Evolutionary conservation across 192 early-diverging fungal species (phyloP).

Genomic region (Borealophlyctis nickersoniae): DNA sequence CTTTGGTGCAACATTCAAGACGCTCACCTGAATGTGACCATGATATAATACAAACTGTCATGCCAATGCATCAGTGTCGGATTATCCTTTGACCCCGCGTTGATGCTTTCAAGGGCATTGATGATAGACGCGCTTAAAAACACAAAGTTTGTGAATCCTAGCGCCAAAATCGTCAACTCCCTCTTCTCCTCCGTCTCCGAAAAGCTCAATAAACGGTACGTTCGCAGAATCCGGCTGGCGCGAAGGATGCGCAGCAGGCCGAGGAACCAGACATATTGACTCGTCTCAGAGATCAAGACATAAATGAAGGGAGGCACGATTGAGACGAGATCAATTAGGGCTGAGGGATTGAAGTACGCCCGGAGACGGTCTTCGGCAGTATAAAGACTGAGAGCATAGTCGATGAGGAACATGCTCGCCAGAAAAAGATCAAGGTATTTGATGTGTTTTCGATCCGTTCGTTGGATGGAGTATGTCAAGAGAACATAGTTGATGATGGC

Average conservation of each 20-base stretch:
- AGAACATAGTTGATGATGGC: conserved; percentile 55
- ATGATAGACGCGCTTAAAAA: conserved; percentile 52
- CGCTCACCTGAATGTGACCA: conserved; percentile 50
- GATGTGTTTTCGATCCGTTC: conserved; percentile 35
- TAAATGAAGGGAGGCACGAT: conserved; percentile 56
- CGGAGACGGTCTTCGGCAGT: conserved; percentile 51
- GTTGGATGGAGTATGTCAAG: conserved; percentile 41
- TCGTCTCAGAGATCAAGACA: conserved; percentile 39
- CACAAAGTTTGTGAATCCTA: conserved; percentile 54
- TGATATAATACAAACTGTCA: conserved; percentile 55
- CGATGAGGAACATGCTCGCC: conserved; percentile 43
- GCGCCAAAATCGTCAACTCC: conserved; percentile 44
- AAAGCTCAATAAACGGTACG: conserved; percentile 49
- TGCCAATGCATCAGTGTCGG: conserved; percentile 46
- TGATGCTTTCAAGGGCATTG: conserved; percentile 48
- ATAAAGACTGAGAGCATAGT: conserved; percentile 49
- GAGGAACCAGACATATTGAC: conserved; percentile 52
- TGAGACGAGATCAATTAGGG: conserved; percentile 48
- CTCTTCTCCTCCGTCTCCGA: conserved; percentile 51
- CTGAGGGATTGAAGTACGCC: conserved; percentile 48
- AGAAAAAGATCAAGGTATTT: conserved; percentile 47
- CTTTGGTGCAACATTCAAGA: not conserved
- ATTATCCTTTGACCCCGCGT: conserved; percentile 13
- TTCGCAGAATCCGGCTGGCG: conserved; percentile 48
- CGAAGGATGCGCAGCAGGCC: conserved; percentile 51